A percentile compares a stretch with the other conserved stretches of the same genome.
Conservation (phyloP, 305 asterid species). For the Fraxinus ornus region DNA sequence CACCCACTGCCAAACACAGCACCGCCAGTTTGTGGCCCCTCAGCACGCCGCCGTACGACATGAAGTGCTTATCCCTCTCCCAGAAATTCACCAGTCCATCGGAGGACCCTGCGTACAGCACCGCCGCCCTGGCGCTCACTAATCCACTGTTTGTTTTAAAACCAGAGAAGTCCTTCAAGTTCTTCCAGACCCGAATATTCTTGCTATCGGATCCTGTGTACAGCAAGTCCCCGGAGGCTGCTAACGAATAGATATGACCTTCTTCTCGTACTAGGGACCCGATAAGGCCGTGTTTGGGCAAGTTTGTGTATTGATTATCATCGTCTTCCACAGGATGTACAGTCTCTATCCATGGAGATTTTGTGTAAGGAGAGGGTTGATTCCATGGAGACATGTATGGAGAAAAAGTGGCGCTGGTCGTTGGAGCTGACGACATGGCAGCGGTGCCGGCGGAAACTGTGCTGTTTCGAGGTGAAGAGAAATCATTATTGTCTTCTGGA, state of each 20-base stretch:
- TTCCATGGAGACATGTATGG: constrained; percentile 44
- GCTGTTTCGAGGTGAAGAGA: not conserved
- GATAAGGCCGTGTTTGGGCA: constrained; percentile 22
- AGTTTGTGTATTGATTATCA: not conserved
- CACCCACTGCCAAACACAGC: constrained; percentile 38
- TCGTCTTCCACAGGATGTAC: not conserved
- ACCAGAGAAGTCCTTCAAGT: constrained; percentile 32
- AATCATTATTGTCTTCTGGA: not conserved
- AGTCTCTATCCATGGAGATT: constrained; percentile 32
- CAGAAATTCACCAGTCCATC: constrained; percentile 45
- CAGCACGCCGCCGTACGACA: constrained; percentile 38
- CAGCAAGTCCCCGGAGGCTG: constrained; percentile 30
- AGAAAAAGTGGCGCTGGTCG: constrained; percentile 26
- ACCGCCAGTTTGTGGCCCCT: constrained; percentile 51
- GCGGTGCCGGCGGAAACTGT: constrained; percentile 1
- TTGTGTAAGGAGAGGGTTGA: constrained; percentile 25
- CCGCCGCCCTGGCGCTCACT: constrained; percentile 19
- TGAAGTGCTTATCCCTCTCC: constrained; percentile 32
- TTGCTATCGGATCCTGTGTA: constrained; percentile 47
- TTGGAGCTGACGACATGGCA: constrained; percentile 10
- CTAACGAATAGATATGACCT: constrained; percentile 42
- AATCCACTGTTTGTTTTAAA: constrained; percentile 44
- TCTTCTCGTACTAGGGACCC: constrained; percentile 41
- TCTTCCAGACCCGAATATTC: constrained; percentile 41
- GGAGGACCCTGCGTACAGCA: constrained; percentile 42